Evolutionary conservation across 306 rosid genomes (phyloP), one percentile per base, ranked within the genome.

Genomic region (Dicorynia guianensis): DNA sequence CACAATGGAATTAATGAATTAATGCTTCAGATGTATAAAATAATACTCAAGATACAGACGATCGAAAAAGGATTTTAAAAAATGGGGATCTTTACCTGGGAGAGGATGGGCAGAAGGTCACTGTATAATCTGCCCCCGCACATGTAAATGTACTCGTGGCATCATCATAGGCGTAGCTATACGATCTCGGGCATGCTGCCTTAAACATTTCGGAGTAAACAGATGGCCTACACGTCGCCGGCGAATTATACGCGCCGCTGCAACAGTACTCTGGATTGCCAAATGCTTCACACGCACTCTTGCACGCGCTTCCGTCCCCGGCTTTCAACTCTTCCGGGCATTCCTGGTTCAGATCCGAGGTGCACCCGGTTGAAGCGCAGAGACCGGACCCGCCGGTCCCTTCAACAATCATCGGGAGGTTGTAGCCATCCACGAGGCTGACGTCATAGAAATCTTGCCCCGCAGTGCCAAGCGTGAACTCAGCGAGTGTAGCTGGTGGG

Each of bases 281-380:
- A 75, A 95, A 95, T 40, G 98, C 98, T 80, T 87, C 97, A 18
- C 98, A 95, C 81, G 97, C 98, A 85, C 98, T 95, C 82, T 81
- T 95, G 34, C 98, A 95, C 85, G 97, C 98, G 85, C 81, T 81
- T 0, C 97, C 96, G 5, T 82, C 88, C 0, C 81, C 87, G 0
- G 82, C 88, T 40, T 74, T 92, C 35, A 95, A 55, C 89, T 95
- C 98, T 25, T 89, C 11, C 9, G 98, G 98, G 43, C 98, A 95
- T 50, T 81, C 89, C 57, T 20, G 79, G 87, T 92, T 95, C 82
- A 95, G 85, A 85, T 95, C 97, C 34, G 96, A 72, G 9, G 84
- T 46, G 84, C 98, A 95, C 0, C 98, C 97, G 44, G 97, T 92
- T 0, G 98, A 80, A 0, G 85, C 82, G 47, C 98, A 95, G 3